Base-by-base conservation (phyloP, 169 alveolate species). In the Cytauxzoon felis region DNA sequence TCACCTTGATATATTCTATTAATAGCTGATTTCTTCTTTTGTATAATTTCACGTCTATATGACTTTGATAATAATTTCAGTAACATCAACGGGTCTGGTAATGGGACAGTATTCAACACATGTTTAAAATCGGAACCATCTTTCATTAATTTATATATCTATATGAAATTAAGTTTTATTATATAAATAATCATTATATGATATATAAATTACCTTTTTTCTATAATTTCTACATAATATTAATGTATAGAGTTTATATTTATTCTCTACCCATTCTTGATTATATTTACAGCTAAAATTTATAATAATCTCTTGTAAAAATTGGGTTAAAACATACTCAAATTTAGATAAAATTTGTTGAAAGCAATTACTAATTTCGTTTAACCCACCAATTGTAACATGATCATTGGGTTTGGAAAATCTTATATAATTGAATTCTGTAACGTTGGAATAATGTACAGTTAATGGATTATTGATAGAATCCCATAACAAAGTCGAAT, bases 21-120 rank as follows among this genome's bases (percentile, higher is more conserved):
- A n/a, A n/a, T n/a, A n/a, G n/a, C 45, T 38, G n/a, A n/a, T n/a
- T n/a, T n/a, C n/a, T n/a, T n/a, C n/a, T n/a, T n/a, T n/a, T n/a
- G n/a, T n/a, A n/a, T n/a, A n/a, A n/a, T n/a, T 33, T 65, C 85
- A 1, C 43, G 32, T 13, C 54, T 30, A 19, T 30, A 54, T 13
- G 33, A 24, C 56, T 41, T 54, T 0, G 57, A 5, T 11, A 75
- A 51, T 27, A 24, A 49, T 40, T 21, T 56, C 7, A 75, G 7
- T 4, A 75, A 42, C 38, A 30, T 42, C 8, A 64, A 48, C 2
- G 80, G 80, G 51, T 65, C 66, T 24, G 85, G 85, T 24, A 75
- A 41, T 29, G 57, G 73, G 5, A 75, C 79, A 26, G 42, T 47
- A 21, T 24, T 23, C 18, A 75, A 11, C 5, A 66, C 56, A 21